phyloP scores from a whole-genome alignment of 2,329 filamentous ascomycete genomes.

The Penicillium sp. region DNA sequence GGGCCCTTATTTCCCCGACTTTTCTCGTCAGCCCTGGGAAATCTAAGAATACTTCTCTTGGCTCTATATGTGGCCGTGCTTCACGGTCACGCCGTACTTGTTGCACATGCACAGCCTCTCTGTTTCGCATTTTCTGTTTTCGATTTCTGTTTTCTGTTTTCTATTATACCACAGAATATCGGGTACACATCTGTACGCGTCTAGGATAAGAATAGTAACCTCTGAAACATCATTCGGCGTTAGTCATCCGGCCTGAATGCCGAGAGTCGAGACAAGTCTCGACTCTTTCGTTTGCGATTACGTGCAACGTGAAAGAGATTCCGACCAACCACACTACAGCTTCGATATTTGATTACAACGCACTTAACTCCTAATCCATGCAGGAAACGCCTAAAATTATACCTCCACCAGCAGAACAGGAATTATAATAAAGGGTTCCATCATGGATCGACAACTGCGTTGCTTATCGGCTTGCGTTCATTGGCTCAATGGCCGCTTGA shows the following conservation, averaged over 20 bases:
- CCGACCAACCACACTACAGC: background rate
- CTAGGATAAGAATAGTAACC: constrained; percentile 17
- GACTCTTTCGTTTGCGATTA: background rate
- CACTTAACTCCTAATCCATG: background rate
- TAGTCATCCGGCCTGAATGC: constrained; percentile 2
- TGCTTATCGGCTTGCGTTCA: constrained; percentile 29
- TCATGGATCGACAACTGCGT: constrained; percentile 14
- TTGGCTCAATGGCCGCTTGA: constrained; percentile 29
- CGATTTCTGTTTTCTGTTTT: background rate
- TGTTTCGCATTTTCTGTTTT: background rate
- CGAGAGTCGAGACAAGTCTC: constrained; percentile 2
- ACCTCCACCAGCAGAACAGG: constrained; percentile 5
- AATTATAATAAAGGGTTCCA: constrained; percentile 7
- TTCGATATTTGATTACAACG: background rate
- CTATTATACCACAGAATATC: too few relatives aligned
- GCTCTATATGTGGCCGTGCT: background rate
- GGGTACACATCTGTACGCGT: background rate
- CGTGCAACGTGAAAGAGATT: background rate
- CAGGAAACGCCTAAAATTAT: background rate
- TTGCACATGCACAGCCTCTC: constrained; percentile 4
- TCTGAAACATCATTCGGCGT: constrained; percentile 2
- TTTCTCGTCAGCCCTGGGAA: constrained; percentile 22
- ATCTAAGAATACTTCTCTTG: constrained; percentile 12
- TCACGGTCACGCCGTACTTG: constrained; percentile 1
- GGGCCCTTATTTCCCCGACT: constrained; percentile 4